phyloP scores from a whole-genome alignment of 805 yeast genomes.

The Suhomyces prunicola region DNA sequence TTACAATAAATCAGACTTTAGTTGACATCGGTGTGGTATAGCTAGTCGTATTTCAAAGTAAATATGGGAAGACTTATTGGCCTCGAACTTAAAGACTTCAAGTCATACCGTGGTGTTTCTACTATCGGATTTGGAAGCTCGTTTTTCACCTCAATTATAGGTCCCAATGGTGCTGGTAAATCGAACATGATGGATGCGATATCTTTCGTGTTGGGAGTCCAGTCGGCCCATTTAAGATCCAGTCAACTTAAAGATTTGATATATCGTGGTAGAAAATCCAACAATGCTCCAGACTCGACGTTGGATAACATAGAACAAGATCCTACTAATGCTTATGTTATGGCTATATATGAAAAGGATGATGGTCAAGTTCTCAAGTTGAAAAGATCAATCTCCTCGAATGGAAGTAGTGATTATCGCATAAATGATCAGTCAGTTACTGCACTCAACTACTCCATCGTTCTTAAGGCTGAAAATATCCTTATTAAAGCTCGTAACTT shows the following conservation, averaged over 20 bases:
- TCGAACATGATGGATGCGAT: constrained; percentile 97
- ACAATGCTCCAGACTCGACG: constrained; percentile 11
- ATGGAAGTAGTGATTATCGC: constrained; percentile 65
- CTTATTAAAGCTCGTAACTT: constrained; percentile 87
- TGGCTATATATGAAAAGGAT: constrained; percentile 67
- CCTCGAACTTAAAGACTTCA: constrained; percentile 80
- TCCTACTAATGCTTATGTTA: constrained; percentile 65
- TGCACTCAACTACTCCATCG: constrained; percentile 59
- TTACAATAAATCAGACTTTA: not conserved
- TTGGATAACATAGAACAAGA: constrained; percentile 24
- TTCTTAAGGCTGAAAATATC: constrained; percentile 74
- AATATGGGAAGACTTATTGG: constrained; percentile 81
- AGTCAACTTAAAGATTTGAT: constrained; percentile 69
- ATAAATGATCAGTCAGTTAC: constrained; percentile 61
- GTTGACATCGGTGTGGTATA: not conserved
- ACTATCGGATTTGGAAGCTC: constrained; percentile 80
- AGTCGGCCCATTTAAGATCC: constrained; percentile 73
- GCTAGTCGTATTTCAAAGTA: not conserved
- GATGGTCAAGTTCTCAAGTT: constrained; percentile 58
- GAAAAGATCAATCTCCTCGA: constrained; percentile 55
- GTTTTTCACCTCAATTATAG: constrained; percentile 84
- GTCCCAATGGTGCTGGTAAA: constrained; percentile 99
- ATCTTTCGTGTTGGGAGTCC: constrained; percentile 87
- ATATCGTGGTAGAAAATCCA: constrained; percentile 59
- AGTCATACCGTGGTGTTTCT: constrained; percentile 79